phyloP scores from a whole-genome alignment of 208 protist genomes.

The Trichomonas tenax region DNA sequence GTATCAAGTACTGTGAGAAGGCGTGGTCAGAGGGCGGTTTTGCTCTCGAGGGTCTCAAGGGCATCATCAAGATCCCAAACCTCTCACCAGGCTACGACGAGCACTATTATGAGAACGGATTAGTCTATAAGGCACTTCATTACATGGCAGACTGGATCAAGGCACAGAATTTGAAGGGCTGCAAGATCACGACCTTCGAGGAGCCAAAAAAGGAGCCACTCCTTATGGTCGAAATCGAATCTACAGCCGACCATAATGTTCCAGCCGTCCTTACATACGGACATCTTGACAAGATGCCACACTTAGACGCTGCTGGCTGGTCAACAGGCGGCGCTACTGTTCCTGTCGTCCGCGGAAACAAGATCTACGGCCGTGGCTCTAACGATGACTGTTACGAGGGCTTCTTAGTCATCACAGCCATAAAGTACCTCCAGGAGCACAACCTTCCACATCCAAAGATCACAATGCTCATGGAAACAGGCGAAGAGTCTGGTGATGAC shows the following conservation, averaged over 20 bases:
- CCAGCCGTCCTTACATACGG: slow-evolving; percentile 71
- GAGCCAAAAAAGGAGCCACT: slow-evolving; percentile 59
- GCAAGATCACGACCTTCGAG: slow-evolving; percentile 56
- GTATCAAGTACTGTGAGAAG: background rate
- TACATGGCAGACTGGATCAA: slow-evolving; percentile 63
- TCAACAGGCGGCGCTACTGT: slow-evolving; percentile 60
- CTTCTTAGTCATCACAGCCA: slow-evolving; percentile 52
- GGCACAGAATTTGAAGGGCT: slow-evolving; percentile 45
- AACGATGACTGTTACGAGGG: slow-evolving; percentile 69
- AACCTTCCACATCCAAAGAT: slow-evolving; percentile 58
- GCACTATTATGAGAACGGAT: slow-evolving; percentile 61
- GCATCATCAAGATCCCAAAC: slow-evolving; percentile 59
- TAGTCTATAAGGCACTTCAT: slow-evolving; percentile 60
- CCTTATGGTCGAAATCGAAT: slow-evolving; percentile 57
- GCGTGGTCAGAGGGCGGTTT: background rate
- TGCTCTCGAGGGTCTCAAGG: slow-evolving; percentile 7
- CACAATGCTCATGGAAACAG: slow-evolving; percentile 64
- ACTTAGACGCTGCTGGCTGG: slow-evolving; percentile 59
- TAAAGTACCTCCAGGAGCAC: slow-evolving; percentile 57
- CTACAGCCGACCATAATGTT: slow-evolving; percentile 43
- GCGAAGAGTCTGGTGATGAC: slow-evolving; percentile 64
- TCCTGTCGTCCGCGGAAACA: slow-evolving; percentile 57
- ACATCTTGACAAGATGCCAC: slow-evolving; percentile 86
- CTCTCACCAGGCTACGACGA: slow-evolving; percentile 68
- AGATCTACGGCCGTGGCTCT: slow-evolving; percentile 66